phyloP scores from a whole-genome alignment of 2,329 filamentous ascomycete genomes.

The Phoma herbarum region DNA sequence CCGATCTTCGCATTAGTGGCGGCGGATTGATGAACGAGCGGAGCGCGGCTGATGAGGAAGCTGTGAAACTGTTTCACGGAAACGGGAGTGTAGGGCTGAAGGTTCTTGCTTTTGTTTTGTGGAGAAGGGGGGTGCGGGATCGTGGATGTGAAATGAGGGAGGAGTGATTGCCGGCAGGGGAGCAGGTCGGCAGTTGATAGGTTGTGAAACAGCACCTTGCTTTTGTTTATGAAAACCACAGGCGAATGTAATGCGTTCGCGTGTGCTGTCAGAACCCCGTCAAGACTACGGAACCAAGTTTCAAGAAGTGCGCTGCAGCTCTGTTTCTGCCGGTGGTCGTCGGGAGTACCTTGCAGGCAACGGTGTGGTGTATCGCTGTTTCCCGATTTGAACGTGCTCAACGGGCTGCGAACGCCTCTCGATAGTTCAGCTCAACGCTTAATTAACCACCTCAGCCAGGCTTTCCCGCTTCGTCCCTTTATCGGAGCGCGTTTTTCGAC shows the following conservation, averaged over 20 bases:
- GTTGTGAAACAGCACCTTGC: slow-evolving; percentile 7
- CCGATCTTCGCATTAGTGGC: slow-evolving; percentile 10
- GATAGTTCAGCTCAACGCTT: slow-evolving; percentile 1
- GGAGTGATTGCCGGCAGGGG: slow-evolving; percentile 6
- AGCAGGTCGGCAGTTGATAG: slow-evolving; percentile 5
- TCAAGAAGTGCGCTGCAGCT: neutral
- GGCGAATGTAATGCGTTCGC: neutral
- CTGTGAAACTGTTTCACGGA: slow-evolving; percentile 12
- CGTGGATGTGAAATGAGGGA: neutral
- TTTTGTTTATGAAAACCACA: neutral
- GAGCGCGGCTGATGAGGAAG: neutral
- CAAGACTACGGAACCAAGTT: neutral
- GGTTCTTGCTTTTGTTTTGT: slow-evolving; percentile 8
- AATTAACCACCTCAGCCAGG: neutral
- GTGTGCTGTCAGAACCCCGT: neutral
- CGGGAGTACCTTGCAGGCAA: slow-evolving; percentile 2
- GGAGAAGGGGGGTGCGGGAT: slow-evolving; percentile 4
- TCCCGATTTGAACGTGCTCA: neutral
- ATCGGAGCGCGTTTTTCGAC: neutral
- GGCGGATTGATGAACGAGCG: slow-evolving; percentile 11
- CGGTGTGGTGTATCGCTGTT: neutral
- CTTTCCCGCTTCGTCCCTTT: neutral
- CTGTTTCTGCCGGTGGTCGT: neutral
- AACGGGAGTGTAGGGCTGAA: slow-evolving; percentile 14
- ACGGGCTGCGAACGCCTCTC: slow-evolving; percentile 3